Conservation (phyloP, 2,329 filamentous ascomycete genomes). For the Alternaria sp. region DNA sequence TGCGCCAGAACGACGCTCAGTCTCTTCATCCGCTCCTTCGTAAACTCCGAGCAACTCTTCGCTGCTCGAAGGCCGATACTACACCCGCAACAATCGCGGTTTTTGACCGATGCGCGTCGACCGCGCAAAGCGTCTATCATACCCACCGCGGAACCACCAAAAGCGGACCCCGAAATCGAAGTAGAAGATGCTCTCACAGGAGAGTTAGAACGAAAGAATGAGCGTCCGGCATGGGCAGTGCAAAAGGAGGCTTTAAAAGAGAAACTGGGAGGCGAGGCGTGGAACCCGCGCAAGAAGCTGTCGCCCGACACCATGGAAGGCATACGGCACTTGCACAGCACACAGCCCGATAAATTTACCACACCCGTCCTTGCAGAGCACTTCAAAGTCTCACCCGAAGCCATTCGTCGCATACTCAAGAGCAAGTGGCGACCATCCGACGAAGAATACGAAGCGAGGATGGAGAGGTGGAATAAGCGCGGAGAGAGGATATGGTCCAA, state of each 20-base stretch:
- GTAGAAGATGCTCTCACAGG: conserved; percentile 32
- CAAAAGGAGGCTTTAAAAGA: conserved; percentile 77
- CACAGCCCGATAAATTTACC: conserved; percentile 79
- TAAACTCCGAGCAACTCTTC: conserved; percentile 5
- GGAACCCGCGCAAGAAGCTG: conserved; percentile 83
- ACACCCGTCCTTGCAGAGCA: conserved; percentile 75
- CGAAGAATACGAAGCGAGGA: conserved; percentile 54
- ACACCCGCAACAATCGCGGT: conserved; percentile 22
- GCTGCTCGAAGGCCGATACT: conserved; percentile 11
- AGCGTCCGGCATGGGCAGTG: conserved; percentile 69
- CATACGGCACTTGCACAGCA: conserved; percentile 80
- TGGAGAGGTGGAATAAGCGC: conserved; percentile 57
- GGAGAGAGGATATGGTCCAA: conserved; percentile 60
- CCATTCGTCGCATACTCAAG: conserved; percentile 84
- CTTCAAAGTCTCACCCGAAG: conserved; percentile 88
- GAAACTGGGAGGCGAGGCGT: conserved; percentile 80
- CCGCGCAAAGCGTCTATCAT: conserved; percentile 1
- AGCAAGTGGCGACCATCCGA: conserved; percentile 74
- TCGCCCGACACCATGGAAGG: conserved; percentile 93
- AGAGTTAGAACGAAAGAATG: conserved; percentile 39
- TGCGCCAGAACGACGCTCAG: conserved; percentile 35
- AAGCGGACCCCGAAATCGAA: conserved; percentile 11
- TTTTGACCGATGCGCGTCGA: conserved; percentile 21
- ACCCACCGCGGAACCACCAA: neutral
- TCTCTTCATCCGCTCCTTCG: conserved; percentile 33